These are phyloP conservation scores for Penicillium samsonianum DNA, from an alignment of 495 filamentous ascomycete species.

Conservation along the genomic window DNA sequence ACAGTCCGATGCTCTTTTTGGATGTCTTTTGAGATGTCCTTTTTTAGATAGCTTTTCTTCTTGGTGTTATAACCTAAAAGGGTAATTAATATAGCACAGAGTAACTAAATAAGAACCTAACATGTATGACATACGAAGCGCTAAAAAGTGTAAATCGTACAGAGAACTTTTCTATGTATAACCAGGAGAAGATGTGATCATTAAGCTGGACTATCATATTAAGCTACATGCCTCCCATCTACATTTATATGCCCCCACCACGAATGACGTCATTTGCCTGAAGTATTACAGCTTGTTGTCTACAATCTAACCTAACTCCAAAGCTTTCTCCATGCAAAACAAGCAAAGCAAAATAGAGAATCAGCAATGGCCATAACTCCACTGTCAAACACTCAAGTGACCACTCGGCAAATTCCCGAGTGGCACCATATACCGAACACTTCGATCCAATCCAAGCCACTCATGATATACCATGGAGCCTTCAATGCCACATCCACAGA, in stretches of 20 bases:
- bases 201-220: not conserved
- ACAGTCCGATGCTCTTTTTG: no score
- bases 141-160: no score
- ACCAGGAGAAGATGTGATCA: no score
- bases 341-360: not conserved
- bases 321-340: conserved; percentile 4
- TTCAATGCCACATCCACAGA: conserved; percentile 49
- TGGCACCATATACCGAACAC: conserved; percentile 64
- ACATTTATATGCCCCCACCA: conserved; percentile 10
- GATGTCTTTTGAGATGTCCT: no score
- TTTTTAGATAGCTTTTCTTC: no score
- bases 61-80: no score
- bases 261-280: not conserved
- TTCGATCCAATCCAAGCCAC: conserved; percentile 60
- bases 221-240: not conserved
- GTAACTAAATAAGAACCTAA: no score
- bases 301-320: not conserved
- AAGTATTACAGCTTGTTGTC: not conserved
- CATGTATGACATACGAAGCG: no score
- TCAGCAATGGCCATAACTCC: conserved; percentile 40
- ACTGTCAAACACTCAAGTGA: conserved; percentile 52
- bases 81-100: no score
- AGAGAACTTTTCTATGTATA: no score
- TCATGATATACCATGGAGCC: conserved; percentile 60
- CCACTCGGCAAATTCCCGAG: conserved; percentile 58